These are phyloP conservation scores for Cladophialophora carrionii DNA, from an alignment of 2,329 filamentous ascomycete genomes.

Conservation along the genomic window DNA sequence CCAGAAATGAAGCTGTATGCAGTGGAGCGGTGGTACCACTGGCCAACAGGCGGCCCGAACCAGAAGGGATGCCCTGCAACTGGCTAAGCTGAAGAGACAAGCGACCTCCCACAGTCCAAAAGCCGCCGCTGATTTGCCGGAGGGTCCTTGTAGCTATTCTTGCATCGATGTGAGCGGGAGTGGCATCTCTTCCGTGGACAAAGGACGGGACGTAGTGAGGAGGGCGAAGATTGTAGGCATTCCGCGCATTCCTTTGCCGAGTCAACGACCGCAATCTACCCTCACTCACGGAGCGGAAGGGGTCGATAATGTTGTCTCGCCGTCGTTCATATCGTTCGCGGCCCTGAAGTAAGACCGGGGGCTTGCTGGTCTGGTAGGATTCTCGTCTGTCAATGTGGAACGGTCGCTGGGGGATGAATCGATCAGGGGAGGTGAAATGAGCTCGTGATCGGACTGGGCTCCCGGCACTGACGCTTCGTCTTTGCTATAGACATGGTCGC, in stretches of 20 bases:
- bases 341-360: slow-evolving; percentile 38
- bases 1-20: slow-evolving; percentile 61
- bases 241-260: slow-evolving; percentile 27
- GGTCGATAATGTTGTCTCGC: slow-evolving; percentile 53
- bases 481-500: slow-evolving; percentile 27
- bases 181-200: slow-evolving; percentile 54
- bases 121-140: slow-evolving; percentile 66
- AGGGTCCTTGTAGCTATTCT: slow-evolving; percentile 36
- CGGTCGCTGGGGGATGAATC: slow-evolving; percentile 52
- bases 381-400: slow-evolving; percentile 25
- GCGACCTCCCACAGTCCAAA: slow-evolving; percentile 78
- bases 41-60: slow-evolving; percentile 65
- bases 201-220: slow-evolving; percentile 37
- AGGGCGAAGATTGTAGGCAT: slow-evolving; percentile 27
- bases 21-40: slow-evolving; percentile 73
- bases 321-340: slow-evolving; percentile 54
- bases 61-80: slow-evolving; percentile 59
- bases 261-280: slow-evolving; percentile 34
- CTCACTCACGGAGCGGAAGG: slow-evolving; percentile 54
- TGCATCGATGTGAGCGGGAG: slow-evolving; percentile 48
- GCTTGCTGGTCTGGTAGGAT: slow-evolving; percentile 58
- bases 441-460: slow-evolving; percentile 28
- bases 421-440: slow-evolving; percentile 53
- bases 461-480: slow-evolving; percentile 28
- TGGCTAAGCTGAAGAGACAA: slow-evolving; percentile 57